phyloP scores from a whole-genome alignment of 73 alveolate genomes.

The Diophrys appendiculata region DNA sequence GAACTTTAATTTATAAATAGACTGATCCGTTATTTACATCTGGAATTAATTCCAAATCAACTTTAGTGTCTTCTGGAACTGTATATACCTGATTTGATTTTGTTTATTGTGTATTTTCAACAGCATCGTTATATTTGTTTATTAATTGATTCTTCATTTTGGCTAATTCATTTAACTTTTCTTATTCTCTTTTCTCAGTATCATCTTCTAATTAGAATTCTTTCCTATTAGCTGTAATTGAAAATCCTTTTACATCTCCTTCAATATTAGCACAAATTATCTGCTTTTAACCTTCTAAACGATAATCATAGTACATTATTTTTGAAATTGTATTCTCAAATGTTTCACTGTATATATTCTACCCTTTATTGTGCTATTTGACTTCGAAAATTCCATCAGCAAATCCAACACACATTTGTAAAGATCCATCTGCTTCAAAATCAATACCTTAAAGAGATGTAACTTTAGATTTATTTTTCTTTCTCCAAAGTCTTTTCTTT shows the following conservation, averaged over 20 bases:
- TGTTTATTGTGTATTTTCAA: slow-evolving; percentile 14
- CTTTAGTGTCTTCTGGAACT: slow-evolving; percentile 38
- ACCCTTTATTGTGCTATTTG: slow-evolving; percentile 78
- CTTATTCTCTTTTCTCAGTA: slow-evolving; percentile 3
- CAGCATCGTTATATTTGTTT: slow-evolving; percentile 17
- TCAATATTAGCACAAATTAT: slow-evolving; percentile 62
- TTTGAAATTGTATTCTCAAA: slow-evolving; percentile 63
- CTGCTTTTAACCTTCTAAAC: slow-evolving; percentile 75
- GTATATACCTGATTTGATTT: slow-evolving; percentile 17
- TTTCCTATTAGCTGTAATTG: slow-evolving; percentile 62
- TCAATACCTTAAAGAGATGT: slow-evolving; percentile 80
- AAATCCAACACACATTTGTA: slow-evolving; percentile 83
- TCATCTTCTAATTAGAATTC: slow-evolving; percentile 9
- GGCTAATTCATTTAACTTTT: slow-evolving; percentile 1
- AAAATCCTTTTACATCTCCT: slow-evolving; percentile 65
- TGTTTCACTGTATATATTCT: slow-evolving; percentile 42
- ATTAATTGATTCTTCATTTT: slow-evolving; percentile 22
- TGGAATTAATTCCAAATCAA: slow-evolving; percentile 56
- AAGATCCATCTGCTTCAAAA: slow-evolving; percentile 78
- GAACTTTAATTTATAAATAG: slow-evolving; percentile 57
- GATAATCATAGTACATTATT: slow-evolving; percentile 80
- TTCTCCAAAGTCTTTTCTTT: slow-evolving; percentile 75
- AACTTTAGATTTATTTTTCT: slow-evolving; percentile 82
- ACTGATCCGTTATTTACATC: slow-evolving; percentile 65
- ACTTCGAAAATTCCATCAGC: slow-evolving; percentile 87